Evolutionary conservation across 2,329 filamentous ascomycete species (phyloP), one percentile per base, ranked within the genome.

Genomic region (Fusarium circinatum): DNA sequence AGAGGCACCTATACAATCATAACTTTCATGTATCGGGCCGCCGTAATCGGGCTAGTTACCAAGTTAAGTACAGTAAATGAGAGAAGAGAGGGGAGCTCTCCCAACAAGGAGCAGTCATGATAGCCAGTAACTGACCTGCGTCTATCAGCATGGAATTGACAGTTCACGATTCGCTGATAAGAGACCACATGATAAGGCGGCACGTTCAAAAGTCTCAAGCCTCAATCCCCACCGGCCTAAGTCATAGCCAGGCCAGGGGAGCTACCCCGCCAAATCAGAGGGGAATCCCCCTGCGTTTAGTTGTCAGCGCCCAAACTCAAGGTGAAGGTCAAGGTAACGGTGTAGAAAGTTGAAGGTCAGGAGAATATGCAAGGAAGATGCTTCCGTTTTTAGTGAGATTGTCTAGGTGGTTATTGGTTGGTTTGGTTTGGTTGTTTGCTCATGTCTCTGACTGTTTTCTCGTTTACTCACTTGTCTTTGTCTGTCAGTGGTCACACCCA

Each of bases 221-320:
- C 72, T 73, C 72, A 24, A 51, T 75, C 74, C 54, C 76, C 76
- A 78, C 71, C 49, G 34, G 26, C 71, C 73, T 59, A 52, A n/a
- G 47, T 30, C 47, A 48, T 56, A 47, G 74, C 70, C 75, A 52
- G 49, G n/a, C 49, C 76, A 77, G 49, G 49, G 32, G 49, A 78
- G 75, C 75, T 78, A 78, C 76, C 76, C 76, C 76, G 75, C 76
- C 75, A 77, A 76, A 78, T 76, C 59, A 51, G 66, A 71, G 45
- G 41, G 39, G 48, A 60, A 60, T 41, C 59, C 74, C 75, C 76
- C 70, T 78, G 76, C 76, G 61, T 76, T 49, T 52, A 69, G 51
- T 55, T 59, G 57, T 41, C 61, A 41, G 57, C 49, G 61, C 70
- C 60, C 51, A 67, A 67, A 15, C 38, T 42, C 28, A 66, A 63